Evolutionary conservation across 495 filamentous ascomycete genomes (phyloP), one percentile per base, ranked within the genome.

Genomic region (Talaromyces wortmannii): DNA sequence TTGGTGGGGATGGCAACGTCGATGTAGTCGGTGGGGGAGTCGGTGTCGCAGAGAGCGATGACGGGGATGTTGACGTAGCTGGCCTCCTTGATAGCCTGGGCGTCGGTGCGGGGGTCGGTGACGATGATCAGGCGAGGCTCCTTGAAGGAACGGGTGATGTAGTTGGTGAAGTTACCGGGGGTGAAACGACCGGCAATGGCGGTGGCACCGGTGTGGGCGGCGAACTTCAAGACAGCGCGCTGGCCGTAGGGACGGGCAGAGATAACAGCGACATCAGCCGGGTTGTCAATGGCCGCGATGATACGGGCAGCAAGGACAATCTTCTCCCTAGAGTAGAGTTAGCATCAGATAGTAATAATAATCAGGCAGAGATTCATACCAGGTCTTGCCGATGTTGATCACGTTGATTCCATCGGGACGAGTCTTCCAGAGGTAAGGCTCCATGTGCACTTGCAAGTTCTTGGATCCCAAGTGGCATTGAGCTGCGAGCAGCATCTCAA

Each of bases 111-210:
- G 65, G 94, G 94, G 74, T 98, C 94, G 75, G 94, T 98, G 70
- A 98, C 94, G 73, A 98, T 84, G 83, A 98, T 97, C 65, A 98
- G 85, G 72, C 94, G 95, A 69, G 94, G 94, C 81, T 98, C 94
- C 87, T 97, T 97, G 89, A 98, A 98, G 66, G 94, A 97, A 71
- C 94, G 95, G 74, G 94, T 98, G 86, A 97, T 98, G 89, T 98
- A 98, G 82, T 98, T 98, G 83, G 94, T 98, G 88, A 98, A 98
- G 76, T 95, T 96, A 83, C 94, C 94, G 68, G 94, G 94, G 69
- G 94, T 98, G 86, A 98, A 98, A 75, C 94, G 92, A 80, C 94
- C 94, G 66, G 94, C 95, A 72, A 98, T 98, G 72, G 94, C 90
- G 68, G 90, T 89, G 69, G 92, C 91, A 76, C 94, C 92, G 63